A percentile compares a stretch with the other conserved stretches of the same genome.
Conservation (phyloP, 768 basidiomycete genomes). For the Porphyrellus cyaneotinctus region DNA sequence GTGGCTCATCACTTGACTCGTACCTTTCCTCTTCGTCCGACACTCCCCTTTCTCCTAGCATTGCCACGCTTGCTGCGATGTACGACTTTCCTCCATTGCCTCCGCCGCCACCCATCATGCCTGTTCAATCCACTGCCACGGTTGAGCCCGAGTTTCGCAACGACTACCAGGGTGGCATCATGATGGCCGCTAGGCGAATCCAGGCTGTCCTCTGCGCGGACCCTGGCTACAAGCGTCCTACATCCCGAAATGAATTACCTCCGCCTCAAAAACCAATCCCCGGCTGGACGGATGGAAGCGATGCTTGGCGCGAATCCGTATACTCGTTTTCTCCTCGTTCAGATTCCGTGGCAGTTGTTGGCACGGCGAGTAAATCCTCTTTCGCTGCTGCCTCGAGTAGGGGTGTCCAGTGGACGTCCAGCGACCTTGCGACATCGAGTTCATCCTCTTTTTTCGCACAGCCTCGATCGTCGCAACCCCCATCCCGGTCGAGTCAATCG, state of each 20-base stretch:
- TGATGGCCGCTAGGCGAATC: slow-evolving; percentile 65
- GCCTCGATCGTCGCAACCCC: slow-evolving; percentile 21
- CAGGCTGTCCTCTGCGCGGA: slow-evolving; percentile 42
- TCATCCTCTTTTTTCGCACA: slow-evolving; percentile 25
- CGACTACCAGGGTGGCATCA: slow-evolving; percentile 56
- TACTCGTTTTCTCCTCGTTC: slow-evolving; percentile 50
- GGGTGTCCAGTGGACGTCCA: slow-evolving; percentile 48
- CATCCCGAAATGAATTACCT: slow-evolving; percentile 29
- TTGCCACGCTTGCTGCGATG: slow-evolving; percentile 38
- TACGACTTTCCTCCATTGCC: slow-evolving; percentile 52
- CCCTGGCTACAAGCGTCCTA: slow-evolving; percentile 36
- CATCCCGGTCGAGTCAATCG: slow-evolving; percentile 29
- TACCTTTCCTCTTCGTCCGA: slow-evolving; percentile 26
- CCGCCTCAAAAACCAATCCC: slow-evolving; percentile 45
- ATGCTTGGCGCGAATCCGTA: slow-evolving; percentile 63
- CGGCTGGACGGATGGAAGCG: slow-evolving; percentile 66
- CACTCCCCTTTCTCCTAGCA: slow-evolving; percentile 25
- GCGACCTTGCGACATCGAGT: slow-evolving; percentile 22
- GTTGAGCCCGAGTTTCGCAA: slow-evolving; percentile 32
- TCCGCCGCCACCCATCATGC: slow-evolving; percentile 44
- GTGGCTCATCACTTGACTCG: slow-evolving; percentile 38
- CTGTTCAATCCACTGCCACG: slow-evolving; percentile 14
- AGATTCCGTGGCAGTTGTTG: slow-evolving; percentile 30
- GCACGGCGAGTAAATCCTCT: slow-evolving; percentile 32
- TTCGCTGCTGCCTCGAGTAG: slow-evolving; percentile 50